These are phyloP conservation scores for Pseudogymnoascus destructans DNA, from an alignment of 2,329 filamentous ascomycete species.

Conservation along the genomic window DNA sequence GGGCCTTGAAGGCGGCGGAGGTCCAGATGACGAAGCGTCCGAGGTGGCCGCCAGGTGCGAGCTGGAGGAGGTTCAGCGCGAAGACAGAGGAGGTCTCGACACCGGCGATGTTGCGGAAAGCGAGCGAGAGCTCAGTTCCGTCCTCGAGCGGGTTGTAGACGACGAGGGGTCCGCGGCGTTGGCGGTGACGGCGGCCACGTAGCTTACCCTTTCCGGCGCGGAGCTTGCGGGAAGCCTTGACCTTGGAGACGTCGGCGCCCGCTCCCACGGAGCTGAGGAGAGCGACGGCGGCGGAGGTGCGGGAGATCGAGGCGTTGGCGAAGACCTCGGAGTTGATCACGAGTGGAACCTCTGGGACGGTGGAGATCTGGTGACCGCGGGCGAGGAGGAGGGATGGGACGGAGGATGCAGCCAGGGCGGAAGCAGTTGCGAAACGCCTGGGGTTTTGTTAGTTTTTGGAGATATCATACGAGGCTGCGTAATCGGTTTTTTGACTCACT, in stretches of 20 bases:
- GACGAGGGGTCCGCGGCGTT: slow-evolving; percentile 94
- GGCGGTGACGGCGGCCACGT: slow-evolving; percentile 87
- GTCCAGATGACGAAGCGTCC: slow-evolving; percentile 99
- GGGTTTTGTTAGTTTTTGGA: slow-evolving; percentile 20
- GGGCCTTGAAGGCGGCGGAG: slow-evolving; percentile 88
- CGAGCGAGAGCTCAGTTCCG: slow-evolving; percentile 83
- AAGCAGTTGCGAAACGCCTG: slow-evolving; percentile 94
- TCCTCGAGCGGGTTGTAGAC: slow-evolving; percentile 95
- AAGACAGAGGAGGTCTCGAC: slow-evolving; percentile 93
- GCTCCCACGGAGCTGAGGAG: slow-evolving; percentile 90
- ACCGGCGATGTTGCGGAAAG: slow-evolving; percentile 98
- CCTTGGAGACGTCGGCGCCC: slow-evolving; percentile 83
- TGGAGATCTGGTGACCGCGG: slow-evolving; percentile 89
- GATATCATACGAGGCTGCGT: slow-evolving; percentile 17
- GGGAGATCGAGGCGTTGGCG: slow-evolving; percentile 63
- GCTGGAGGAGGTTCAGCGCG: slow-evolving; percentile 95
- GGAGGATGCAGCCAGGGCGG: slow-evolving; percentile 91
- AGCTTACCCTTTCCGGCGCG: slow-evolving; percentile 99
- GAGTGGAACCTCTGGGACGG: slow-evolving; percentile 90
- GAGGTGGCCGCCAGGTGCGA: slow-evolving; percentile 96
- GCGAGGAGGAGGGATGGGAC: slow-evolving; percentile 89
- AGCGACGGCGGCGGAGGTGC: slow-evolving; percentile 75
- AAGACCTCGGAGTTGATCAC: slow-evolving; percentile 88
- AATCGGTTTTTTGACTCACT: slow-evolving; percentile 40
- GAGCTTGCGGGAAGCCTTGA: slow-evolving; percentile 90